Evolutionary conservation across 257 asterid species (phyloP).

Genomic region (Penstemon newberryi): DNA sequence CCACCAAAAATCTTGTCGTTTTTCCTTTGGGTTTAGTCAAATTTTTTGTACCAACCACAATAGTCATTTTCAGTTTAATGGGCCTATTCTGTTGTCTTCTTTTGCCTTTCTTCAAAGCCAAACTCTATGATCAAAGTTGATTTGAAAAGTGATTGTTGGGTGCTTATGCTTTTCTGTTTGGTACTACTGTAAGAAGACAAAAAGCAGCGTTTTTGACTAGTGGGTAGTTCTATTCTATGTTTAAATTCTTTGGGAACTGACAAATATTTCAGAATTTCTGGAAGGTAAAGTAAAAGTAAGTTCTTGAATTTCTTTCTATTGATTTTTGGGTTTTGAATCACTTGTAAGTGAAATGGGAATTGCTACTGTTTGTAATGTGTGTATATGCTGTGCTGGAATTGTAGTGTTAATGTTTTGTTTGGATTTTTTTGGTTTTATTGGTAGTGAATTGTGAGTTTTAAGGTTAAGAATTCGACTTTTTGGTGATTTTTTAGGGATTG

Average conservation of each 20-base stretch:
- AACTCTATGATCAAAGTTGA: conserved; percentile 43
- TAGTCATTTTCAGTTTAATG: conserved; percentile 29
- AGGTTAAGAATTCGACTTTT: conserved; percentile 27
- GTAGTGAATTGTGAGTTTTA: conserved; percentile 19
- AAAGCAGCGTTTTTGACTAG: conserved; percentile 22
- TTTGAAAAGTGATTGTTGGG: conserved; percentile 35
- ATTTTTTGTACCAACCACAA: conserved; percentile 45
- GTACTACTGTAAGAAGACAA: conserved; percentile 10
- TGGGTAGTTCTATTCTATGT: conserved; percentile 15
- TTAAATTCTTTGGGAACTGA: conserved; percentile 34
- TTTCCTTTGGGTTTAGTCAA: conserved; percentile 41
- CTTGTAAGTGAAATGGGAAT: conserved; percentile 1
- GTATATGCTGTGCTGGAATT: conserved; percentile 18
- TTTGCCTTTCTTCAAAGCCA: conserved; percentile 37
- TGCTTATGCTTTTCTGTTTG: conserved; percentile 25
- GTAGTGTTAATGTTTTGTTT: conserved; percentile 13
- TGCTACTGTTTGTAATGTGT: conserved; percentile 20
- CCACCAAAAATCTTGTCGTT: conserved; percentile 39
- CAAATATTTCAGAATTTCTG: conserved; percentile 23
- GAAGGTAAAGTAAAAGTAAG: conserved; percentile 27
- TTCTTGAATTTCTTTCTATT: conserved; percentile 27
- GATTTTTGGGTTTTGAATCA: conserved; percentile 12
- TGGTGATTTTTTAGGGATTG: conserved; percentile 30
- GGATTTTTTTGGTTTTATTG: neutral
- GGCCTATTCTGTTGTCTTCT: conserved; percentile 34